These are phyloP conservation scores for Metahyphopichia silvanorum DNA, from an alignment of 805 yeast genomes.

Conservation along the genomic window DNA sequence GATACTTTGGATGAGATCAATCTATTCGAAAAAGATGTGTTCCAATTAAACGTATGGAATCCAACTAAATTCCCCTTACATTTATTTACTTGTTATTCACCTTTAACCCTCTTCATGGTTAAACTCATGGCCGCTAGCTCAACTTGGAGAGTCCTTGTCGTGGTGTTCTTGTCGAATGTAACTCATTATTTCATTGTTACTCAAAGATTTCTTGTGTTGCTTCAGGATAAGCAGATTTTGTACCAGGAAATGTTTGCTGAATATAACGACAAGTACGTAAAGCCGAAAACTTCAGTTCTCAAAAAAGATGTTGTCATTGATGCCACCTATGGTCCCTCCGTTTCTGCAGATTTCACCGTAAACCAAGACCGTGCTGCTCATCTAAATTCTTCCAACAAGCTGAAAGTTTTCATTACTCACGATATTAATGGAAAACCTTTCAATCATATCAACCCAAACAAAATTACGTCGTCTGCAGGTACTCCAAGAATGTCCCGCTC, in stretches of 20 bases:
- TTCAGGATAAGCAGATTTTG: conserved; percentile 59
- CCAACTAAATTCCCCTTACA: conserved; percentile 58
- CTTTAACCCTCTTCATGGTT: conserved; percentile 47
- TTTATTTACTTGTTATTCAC: conserved; percentile 56
- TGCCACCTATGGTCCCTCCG: conserved; percentile 43
- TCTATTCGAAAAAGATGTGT: conserved; percentile 34
- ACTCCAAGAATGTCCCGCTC: conserved; percentile 1
- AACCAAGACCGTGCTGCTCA: conserved; percentile 17
- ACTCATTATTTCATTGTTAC: conserved; percentile 32
- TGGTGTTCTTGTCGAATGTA: conserved; percentile 5
- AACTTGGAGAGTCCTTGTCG: conserved; percentile 30
- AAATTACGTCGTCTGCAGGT: not conserved
- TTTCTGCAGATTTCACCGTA: conserved; percentile 21
- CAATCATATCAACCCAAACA: conserved; percentile 7
- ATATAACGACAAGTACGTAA: conserved; percentile 58
- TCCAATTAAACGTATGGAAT: conserved; percentile 64
- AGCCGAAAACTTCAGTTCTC: conserved; percentile 50
- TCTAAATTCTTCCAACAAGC: conserved; percentile 17
- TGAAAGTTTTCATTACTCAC: conserved; percentile 51
- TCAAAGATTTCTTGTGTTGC: conserved; percentile 41
- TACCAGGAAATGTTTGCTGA: conserved; percentile 61
- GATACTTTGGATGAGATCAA: conserved; percentile 11
- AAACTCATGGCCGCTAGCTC: conserved; percentile 24
- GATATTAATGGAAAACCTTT: conserved; percentile 38
- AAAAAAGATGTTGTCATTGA: conserved; percentile 61